A percentile compares a stretch with the other conserved stretches of the same genome.
These are phyloP conservation scores for Kalaharituber pfeilii DNA, from an alignment of 2,329 filamentous ascomycete genomes.

Conservation along the genomic window DNA sequence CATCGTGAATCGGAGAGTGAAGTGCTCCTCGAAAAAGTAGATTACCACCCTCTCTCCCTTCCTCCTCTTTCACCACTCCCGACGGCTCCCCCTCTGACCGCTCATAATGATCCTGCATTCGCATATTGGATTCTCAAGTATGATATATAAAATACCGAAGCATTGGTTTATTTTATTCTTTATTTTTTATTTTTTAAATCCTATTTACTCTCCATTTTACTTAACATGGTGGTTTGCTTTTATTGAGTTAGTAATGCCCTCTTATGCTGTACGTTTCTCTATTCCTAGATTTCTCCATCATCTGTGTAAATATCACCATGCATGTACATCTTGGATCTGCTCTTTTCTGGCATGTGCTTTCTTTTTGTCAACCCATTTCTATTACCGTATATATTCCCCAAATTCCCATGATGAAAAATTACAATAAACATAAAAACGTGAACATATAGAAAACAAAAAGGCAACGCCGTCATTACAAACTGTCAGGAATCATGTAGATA, in stretches of 20 bases:
- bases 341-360: not conserved
- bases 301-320: not conserved
- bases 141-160: too few species aligned
- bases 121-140: too few species aligned
- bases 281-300: not conserved
- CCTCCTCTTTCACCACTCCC: too few species aligned
- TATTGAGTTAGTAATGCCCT: not conserved
- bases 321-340: not conserved
- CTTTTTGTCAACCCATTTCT: not conserved
- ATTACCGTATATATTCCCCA: not conserved
- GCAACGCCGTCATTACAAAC: not conserved
- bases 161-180: too few species aligned
- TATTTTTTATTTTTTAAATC: too few species aligned
- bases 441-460: slow-evolving; percentile 4
- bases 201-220: too few species aligned
- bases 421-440: slow-evolving; percentile 5
- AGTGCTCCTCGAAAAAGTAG: not conserved
- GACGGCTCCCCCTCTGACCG: too few species aligned
- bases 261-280: not conserved
- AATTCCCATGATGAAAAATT: not conserved
- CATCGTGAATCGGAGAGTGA: slow-evolving; percentile 27
- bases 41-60: too few species aligned
- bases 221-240: not conserved
- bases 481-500: too few species aligned
- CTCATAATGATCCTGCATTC: too few species aligned